These are phyloP conservation scores for Lipomyces sp. DNA, from an alignment of 805 yeast genomes.

Conservation along the genomic window DNA sequence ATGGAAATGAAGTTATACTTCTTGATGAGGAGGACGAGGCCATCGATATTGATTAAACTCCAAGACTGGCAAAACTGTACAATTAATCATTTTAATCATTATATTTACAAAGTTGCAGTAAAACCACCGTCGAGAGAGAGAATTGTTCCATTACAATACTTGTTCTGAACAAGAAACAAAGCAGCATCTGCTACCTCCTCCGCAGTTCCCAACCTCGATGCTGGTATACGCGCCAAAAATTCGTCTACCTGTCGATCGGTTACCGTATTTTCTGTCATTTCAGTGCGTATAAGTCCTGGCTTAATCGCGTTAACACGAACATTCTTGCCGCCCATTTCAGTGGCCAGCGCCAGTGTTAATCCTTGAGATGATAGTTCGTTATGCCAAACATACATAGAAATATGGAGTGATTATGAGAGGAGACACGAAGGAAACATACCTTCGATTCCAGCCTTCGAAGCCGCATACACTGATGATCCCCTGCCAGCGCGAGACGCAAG, in stretches of 20 bases:
- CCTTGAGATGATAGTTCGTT: constrained; percentile 38
- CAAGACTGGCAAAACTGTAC: not conserved
- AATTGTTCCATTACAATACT: constrained; percentile 29
- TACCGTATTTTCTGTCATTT: constrained; percentile 43
- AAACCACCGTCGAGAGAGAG: constrained; percentile 30
- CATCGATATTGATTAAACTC: constrained; percentile 18
- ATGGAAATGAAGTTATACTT: constrained; percentile 9
- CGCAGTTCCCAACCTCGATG: constrained; percentile 19
- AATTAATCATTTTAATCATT: not conserved
- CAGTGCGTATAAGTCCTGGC: constrained; percentile 70
- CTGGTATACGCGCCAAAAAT: constrained; percentile 19
- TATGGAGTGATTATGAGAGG: too few species aligned
- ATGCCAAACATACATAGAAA: too few species aligned
- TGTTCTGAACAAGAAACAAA: constrained; percentile 26
- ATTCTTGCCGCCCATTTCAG: constrained; percentile 52
- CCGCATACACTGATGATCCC: constrained; percentile 51
- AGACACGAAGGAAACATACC: too few species aligned
- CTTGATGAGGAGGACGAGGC: constrained; percentile 32
- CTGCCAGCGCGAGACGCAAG: constrained; percentile 46
- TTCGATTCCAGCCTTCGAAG: constrained; percentile 66
- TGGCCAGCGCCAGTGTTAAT: constrained; percentile 56
- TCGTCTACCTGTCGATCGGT: not conserved
- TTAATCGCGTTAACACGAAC: constrained; percentile 62
- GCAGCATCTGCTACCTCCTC: constrained; percentile 32
- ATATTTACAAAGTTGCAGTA: not conserved